Evolutionary conservation across 2,329 filamentous ascomycete genomes (phyloP).

Genomic region (Chaetomiaceae sp.): DNA sequence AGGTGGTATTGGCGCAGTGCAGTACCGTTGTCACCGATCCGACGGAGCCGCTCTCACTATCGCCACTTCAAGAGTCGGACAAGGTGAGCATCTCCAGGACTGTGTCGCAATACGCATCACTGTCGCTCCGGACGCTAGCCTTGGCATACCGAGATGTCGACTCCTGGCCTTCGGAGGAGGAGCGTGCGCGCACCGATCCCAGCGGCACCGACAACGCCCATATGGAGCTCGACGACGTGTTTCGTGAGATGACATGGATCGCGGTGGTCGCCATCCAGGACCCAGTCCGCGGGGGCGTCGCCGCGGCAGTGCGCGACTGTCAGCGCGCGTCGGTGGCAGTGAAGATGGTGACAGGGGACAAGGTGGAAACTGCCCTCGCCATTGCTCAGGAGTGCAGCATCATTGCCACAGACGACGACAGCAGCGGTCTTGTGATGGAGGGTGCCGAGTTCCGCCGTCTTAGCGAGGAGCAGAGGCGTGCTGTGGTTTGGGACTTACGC

Average conservation of each 20-base stretch:
- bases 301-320: slow-evolving; percentile 50
- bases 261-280: slow-evolving; percentile 69
- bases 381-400: slow-evolving; percentile 56
- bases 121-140: slow-evolving; percentile 44
- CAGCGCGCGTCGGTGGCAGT: slow-evolving; percentile 54
- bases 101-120: slow-evolving; percentile 9
- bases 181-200: not conserved
- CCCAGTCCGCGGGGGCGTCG: slow-evolving; percentile 62
- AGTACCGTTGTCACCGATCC: slow-evolving; percentile 28
- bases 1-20: slow-evolving; percentile 44
- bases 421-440: slow-evolving; percentile 48
- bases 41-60: not conserved
- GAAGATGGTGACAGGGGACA: slow-evolving; percentile 61
- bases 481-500: slow-evolving; percentile 37
- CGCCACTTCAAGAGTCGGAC: not conserved
- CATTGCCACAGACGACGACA: slow-evolving; percentile 27
- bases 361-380: slow-evolving; percentile 54
- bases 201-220: slow-evolving; percentile 20
- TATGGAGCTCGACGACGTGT: slow-evolving; percentile 53
- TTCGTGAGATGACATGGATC: slow-evolving; percentile 56
- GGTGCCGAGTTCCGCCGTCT: slow-evolving; percentile 51
- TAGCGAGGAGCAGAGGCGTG: slow-evolving; percentile 46
- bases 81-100: not conserved
- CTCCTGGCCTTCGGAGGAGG: slow-evolving; percentile 51
- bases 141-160: slow-evolving; percentile 66